A percentile compares a stretch with the other conserved stretches of the same genome.
Evolutionary conservation across 495 filamentous ascomycete genomes (phyloP).

Genomic region (Penicillium canariense): DNA sequence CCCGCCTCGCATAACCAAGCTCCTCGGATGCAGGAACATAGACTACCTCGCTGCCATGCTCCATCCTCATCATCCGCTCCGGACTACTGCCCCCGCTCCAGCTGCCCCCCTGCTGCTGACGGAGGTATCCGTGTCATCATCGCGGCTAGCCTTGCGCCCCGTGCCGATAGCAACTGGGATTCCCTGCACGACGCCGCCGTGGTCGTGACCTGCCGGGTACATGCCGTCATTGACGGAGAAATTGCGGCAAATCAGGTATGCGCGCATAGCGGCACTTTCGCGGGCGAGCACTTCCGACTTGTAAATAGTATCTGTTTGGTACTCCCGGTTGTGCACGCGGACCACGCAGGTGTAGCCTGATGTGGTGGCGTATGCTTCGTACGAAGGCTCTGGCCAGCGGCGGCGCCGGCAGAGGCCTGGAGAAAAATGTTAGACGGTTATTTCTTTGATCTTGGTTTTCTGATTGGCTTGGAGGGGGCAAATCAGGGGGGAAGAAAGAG

Average conservation of each 20-base stretch:
- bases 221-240: constrained; percentile 98
- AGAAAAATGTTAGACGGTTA: not conserved
- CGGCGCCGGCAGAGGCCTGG: constrained; percentile 95
- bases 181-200: constrained; percentile 78
- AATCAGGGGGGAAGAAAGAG: constrained; percentile 9
- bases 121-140: constrained; percentile 47
- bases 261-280: constrained; percentile 94
- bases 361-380: constrained; percentile 66
- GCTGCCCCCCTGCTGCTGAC: constrained; percentile 45
- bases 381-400: constrained; percentile 90
- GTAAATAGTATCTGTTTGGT: constrained; percentile 86
- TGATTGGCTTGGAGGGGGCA: not conserved
- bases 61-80: constrained; percentile 36
- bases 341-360: constrained; percentile 87
- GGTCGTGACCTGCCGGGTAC: constrained; percentile 70
- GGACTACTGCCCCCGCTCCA: constrained; percentile 58
- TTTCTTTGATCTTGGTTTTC: constrained; percentile 4
- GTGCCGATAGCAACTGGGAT: constrained; percentile 72
- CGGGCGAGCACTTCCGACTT: constrained; percentile 77
- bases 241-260: constrained; percentile 97
- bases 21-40: not conserved
- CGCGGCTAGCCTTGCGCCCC: constrained; percentile 44
- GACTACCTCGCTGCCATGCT: constrained; percentile 6
- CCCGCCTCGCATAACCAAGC: not conserved
- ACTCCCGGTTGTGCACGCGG: constrained; percentile 94